phyloP scores from a whole-genome alignment of 495 filamentous ascomycete genomes.

The Beverwykella pulmonaria region DNA sequence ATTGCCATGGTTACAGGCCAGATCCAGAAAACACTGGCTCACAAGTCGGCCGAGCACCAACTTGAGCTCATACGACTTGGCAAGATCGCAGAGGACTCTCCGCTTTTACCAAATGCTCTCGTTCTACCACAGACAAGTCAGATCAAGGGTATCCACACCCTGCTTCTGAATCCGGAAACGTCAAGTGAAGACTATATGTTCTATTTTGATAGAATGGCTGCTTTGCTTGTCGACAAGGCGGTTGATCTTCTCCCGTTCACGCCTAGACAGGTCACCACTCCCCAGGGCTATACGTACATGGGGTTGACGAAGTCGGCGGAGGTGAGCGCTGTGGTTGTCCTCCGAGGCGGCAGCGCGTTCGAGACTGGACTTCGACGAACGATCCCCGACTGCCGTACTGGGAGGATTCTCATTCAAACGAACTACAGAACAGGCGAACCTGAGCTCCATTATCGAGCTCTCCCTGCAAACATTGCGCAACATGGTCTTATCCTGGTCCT shows the following conservation, averaged over 20 bases:
- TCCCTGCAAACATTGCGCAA: conserved; percentile 66
- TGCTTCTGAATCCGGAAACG: conserved; percentile 80
- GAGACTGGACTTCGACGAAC: conserved; percentile 86
- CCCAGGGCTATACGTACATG: conserved; percentile 64
- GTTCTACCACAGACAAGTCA: conserved; percentile 75
- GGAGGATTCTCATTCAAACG: conserved; percentile 87
- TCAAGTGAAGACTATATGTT: conserved; percentile 91
- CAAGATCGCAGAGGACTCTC: conserved; percentile 64
- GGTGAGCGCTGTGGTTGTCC: conserved; percentile 82
- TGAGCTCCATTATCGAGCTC: conserved; percentile 82
- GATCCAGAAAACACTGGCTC: conserved; percentile 76
- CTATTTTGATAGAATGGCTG: conserved; percentile 86
- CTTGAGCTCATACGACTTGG: conserved; percentile 74
- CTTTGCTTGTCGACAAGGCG: conserved; percentile 81
- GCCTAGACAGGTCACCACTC: conserved; percentile 65
- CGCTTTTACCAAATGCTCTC: conserved; percentile 71
- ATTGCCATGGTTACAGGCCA: conserved; percentile 93
- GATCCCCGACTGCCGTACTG: conserved; percentile 88
- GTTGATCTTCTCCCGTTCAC: conserved; percentile 71
- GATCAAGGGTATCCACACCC: conserved; percentile 82
- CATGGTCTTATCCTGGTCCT: conserved; percentile 82
- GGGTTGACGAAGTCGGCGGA: conserved; percentile 69
- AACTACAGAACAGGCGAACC: conserved; percentile 83
- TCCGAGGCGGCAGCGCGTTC: conserved; percentile 82
- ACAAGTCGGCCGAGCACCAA: conserved; percentile 84